Percentiles rank a stretch among this genome's conserved stretches.
These are phyloP conservation scores for Brassica carinata DNA, from an alignment of 345 rosid genomes.

Conservation along the genomic window DNA sequence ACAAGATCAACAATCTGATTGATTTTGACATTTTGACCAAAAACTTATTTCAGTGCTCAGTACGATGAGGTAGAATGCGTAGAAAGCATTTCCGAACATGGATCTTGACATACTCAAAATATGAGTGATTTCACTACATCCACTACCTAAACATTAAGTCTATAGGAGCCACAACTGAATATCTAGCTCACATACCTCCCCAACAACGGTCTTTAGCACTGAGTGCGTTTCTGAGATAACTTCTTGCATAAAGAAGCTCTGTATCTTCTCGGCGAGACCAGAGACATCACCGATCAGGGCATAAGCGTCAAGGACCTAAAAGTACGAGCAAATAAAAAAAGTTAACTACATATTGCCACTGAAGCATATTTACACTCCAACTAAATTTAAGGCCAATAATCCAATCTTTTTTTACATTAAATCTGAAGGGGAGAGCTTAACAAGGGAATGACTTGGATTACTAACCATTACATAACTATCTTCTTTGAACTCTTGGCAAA, in stretches of 20 bases:
- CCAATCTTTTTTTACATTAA: background rate
- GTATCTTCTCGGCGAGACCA: slow-evolving; percentile 98
- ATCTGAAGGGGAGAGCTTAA: slow-evolving; percentile 17
- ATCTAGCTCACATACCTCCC: slow-evolving; percentile 62
- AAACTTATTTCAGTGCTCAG: slow-evolving; percentile 3
- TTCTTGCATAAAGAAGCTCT: slow-evolving; percentile 98
- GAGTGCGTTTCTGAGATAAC: slow-evolving; percentile 89
- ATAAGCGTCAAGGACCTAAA: slow-evolving; percentile 97
- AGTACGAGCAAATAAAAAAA: slow-evolving; percentile 26
- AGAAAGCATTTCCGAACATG: too few relatives aligned
- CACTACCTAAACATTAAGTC: slow-evolving; percentile 23
- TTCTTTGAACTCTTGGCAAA: slow-evolving; percentile 92
- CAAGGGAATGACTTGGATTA: slow-evolving; percentile 34
- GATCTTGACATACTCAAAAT: background rate
- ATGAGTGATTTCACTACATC: background rate
- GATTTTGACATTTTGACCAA: slow-evolving; percentile 1
- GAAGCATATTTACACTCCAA: background rate
- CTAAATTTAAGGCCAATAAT: slow-evolving; percentile 6
- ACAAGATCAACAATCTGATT: slow-evolving; percentile 13
- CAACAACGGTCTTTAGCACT: slow-evolving; percentile 69
- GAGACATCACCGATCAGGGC: slow-evolving; percentile 96
- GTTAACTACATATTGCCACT: slow-evolving; percentile 22
- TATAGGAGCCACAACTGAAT: slow-evolving; percentile 12
- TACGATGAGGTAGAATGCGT: background rate
- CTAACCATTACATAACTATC: slow-evolving; percentile 87